A percentile compares a stretch with the other conserved stretches of the same genome.
Conservation (phyloP, 148 eudicot species). For the Limonium bicolor region DNA sequence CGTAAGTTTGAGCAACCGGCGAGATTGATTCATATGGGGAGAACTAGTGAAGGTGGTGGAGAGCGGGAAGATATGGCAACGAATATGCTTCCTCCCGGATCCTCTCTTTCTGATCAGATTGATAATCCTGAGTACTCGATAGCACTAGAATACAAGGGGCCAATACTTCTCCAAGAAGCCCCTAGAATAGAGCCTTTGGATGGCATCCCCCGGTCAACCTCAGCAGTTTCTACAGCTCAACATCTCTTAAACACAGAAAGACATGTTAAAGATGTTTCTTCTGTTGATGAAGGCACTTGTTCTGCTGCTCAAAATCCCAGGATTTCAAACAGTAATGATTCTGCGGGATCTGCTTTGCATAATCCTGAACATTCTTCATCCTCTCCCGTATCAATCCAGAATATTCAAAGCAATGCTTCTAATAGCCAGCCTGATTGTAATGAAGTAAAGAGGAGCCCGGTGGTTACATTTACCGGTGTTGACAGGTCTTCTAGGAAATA, state of each 20-base stretch:
- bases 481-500: conserved; percentile 42
- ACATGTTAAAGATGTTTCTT: conserved; percentile 23
- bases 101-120: conserved; percentile 42
- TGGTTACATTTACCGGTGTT: conserved; percentile 60
- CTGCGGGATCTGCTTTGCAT: conserved; percentile 75
- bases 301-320: conserved; percentile 50
- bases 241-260: conserved; percentile 39
- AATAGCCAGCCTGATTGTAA: conserved; percentile 13
- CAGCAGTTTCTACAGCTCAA: conserved; percentile 42
- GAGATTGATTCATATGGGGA: too few species aligned
- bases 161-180: conserved; percentile 49
- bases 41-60: conserved; percentile 16
- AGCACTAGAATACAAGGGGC: conserved; percentile 69
- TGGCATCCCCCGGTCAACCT: conserved; percentile 27
- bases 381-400: conserved; percentile 54
- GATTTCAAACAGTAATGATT: conserved; percentile 60
- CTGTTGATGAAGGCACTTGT: conserved; percentile 28
- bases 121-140: conserved; percentile 63
- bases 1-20: too few species aligned
- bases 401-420: conserved; percentile 9
- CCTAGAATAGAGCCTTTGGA: conserved; percentile 76
- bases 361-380: conserved; percentile 49
- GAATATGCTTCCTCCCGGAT: conserved; percentile 81
- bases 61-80: conserved; percentile 53
- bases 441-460: conserved; percentile 48